phyloP scores from a whole-genome alignment of 2,329 filamentous ascomycete genomes.

The Phaeosphaeriaceae sp. region DNA sequence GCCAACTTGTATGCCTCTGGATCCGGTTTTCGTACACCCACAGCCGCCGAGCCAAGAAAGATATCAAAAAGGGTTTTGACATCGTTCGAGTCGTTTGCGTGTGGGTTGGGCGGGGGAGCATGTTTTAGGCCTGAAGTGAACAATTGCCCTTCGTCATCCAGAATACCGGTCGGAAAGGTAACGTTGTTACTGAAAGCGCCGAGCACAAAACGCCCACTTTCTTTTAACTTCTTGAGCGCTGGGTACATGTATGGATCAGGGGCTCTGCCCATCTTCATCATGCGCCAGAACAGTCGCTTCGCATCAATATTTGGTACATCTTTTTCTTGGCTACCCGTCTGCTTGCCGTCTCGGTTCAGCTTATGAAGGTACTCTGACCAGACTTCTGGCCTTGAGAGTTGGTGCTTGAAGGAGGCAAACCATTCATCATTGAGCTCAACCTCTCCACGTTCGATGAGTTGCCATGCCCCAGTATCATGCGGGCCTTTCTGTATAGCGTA shows the following conservation, averaged over 20 bases:
- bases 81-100: conserved; percentile 50
- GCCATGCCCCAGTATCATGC: conserved; percentile 80
- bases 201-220: conserved; percentile 53
- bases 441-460: conserved; percentile 83
- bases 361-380: conserved; percentile 69
- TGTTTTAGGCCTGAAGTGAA: conserved; percentile 46
- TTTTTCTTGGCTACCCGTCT: conserved; percentile 54
- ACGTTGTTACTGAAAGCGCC: conserved; percentile 91
- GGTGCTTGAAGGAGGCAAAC: conserved; percentile 75
- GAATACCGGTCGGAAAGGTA: conserved; percentile 78
- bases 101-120: conserved; percentile 22
- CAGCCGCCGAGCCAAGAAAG: conserved; percentile 84
- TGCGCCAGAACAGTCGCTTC: conserved; percentile 82
- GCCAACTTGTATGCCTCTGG: conserved; percentile 79
- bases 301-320: conserved; percentile 74
- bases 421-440: conserved; percentile 76
- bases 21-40: conserved; percentile 88
- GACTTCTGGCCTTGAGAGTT: conserved; percentile 69
- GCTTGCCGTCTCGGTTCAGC: conserved; percentile 25
- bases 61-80: conserved; percentile 78
- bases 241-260: conserved; percentile 90
- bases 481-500: conserved; percentile 81
- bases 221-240: conserved; percentile 72
- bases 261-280: conserved; percentile 77
- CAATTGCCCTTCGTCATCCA: conserved; percentile 61